Percentiles rank a stretch among this genome's conserved stretches.
Evolutionary conservation across 257 asterid species (phyloP).

Genomic region (Mentha longifolia): DNA sequence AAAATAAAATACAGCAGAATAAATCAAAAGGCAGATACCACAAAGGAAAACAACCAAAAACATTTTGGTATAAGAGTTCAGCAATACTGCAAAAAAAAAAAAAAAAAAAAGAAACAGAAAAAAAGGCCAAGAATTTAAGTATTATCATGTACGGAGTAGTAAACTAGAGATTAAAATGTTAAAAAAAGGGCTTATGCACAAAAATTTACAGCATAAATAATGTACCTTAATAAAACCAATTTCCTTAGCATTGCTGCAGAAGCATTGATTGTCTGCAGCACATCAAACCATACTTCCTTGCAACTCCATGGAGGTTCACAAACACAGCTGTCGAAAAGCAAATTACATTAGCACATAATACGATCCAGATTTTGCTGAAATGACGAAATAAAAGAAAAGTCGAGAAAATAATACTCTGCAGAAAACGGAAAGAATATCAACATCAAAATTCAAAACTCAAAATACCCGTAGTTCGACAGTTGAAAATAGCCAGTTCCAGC

Average conservation of each 20-base stretch:
- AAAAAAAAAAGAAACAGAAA: conserved; percentile 21
- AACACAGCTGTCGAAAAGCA: conserved; percentile 45
- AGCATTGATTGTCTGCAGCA: conserved; percentile 68
- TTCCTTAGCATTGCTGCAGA: conserved; percentile 59
- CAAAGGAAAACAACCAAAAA: neutral
- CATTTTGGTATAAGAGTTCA: conserved; percentile 6
- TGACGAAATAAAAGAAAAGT: neutral
- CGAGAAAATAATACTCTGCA: no score
- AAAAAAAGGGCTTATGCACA: neutral
- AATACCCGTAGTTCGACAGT: neutral
- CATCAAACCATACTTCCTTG: conserved; percentile 58
- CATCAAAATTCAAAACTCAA: neutral
- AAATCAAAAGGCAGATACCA: neutral
- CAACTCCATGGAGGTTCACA: conserved; percentile 57
- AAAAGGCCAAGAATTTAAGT: neutral
- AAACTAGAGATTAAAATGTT: neutral
- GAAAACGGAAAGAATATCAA: no score
- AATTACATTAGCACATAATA: neutral
- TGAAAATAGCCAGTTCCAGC: neutral
- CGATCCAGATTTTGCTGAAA: neutral
- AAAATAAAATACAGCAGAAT: no score
- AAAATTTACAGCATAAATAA: neutral
- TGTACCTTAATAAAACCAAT: conserved; percentile 58
- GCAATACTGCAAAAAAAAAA: conserved; percentile 53
- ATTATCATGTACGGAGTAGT: neutral